These are phyloP conservation scores for Mycena indigotica DNA, from an alignment of 768 basidiomycete genomes.

Conservation along the genomic window DNA sequence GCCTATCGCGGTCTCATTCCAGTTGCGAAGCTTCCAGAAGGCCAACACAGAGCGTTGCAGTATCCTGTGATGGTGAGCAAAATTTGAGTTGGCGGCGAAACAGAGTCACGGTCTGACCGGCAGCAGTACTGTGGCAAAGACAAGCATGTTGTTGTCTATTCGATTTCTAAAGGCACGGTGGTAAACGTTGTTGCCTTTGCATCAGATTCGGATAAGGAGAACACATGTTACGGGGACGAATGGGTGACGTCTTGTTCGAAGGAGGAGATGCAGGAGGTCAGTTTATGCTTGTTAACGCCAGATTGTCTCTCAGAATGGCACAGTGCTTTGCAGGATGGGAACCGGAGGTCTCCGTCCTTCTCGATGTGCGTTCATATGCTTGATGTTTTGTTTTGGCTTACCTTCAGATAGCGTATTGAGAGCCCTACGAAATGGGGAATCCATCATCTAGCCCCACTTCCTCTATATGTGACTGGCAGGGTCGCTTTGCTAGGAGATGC, in stretches of 20 bases:
- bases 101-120: conserved; percentile 6
- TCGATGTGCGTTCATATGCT: conserved; percentile 25
- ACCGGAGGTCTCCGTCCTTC: conserved; percentile 32
- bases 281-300: neutral
- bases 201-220: conserved; percentile 38
- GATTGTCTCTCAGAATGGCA: neutral
- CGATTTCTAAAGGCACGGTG: conserved; percentile 44
- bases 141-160: conserved; percentile 55
- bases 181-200: conserved; percentile 49
- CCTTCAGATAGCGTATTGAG: conserved; percentile 30
- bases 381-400: neutral
- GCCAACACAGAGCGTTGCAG: conserved; percentile 35
- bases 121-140: conserved; percentile 49
- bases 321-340: conserved; percentile 37
- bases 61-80: conserved; percentile 47
- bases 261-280: conserved; percentile 31
- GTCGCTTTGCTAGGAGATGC: conserved; percentile 51
- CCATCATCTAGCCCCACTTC: conserved; percentile 37
- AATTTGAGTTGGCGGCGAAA: neutral
- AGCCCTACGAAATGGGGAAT: conserved; percentile 42
- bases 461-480: conserved; percentile 36
- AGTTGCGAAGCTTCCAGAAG: conserved; percentile 34
- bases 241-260: conserved; percentile 37
- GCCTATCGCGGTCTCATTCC: conserved; percentile 51
- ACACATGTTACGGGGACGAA: conserved; percentile 27